A percentile compares a stretch with the other conserved stretches of the same genome.
Evolutionary conservation across 306 rosid species (phyloP).

Genomic region (Comarum palustre): DNA sequence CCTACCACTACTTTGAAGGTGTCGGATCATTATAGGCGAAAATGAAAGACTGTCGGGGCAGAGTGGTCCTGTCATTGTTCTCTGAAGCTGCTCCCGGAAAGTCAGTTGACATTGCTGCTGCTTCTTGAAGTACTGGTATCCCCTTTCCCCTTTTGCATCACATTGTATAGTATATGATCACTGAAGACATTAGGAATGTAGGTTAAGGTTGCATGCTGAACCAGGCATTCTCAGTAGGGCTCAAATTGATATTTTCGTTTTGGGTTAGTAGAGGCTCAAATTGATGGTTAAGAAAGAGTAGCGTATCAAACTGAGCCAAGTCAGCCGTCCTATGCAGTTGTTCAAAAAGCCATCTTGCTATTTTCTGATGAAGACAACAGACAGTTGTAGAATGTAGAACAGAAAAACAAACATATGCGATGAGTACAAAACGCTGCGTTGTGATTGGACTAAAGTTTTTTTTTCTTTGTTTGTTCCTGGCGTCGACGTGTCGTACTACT

Average conservation of each 20-base stretch:
- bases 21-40: neutral
- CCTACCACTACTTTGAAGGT: neutral
- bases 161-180: neutral
- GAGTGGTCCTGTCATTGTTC: neutral
- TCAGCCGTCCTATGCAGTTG: neutral
- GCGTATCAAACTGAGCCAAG: neutral
- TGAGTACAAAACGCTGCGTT: neutral
- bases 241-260: neutral
- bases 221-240: neutral
- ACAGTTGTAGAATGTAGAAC: neutral
- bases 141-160: neutral
- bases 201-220: neutral
- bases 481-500: conserved; percentile 43
- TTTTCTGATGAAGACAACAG: neutral
- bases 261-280: neutral
- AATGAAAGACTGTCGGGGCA: no score
- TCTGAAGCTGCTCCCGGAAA: neutral
- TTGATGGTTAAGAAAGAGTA: neutral
- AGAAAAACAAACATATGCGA: neutral
- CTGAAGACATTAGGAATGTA: neutral
- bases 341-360: neutral
- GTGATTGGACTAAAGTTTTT: neutral
- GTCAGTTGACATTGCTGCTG: neutral
- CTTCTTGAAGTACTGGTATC: neutral
- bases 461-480: conserved; percentile 1